Evolutionary conservation across 768 basidiomycete genomes (phyloP), one percentile per base, ranked within the genome.

Genomic region (Hypholoma sublateritium): DNA sequence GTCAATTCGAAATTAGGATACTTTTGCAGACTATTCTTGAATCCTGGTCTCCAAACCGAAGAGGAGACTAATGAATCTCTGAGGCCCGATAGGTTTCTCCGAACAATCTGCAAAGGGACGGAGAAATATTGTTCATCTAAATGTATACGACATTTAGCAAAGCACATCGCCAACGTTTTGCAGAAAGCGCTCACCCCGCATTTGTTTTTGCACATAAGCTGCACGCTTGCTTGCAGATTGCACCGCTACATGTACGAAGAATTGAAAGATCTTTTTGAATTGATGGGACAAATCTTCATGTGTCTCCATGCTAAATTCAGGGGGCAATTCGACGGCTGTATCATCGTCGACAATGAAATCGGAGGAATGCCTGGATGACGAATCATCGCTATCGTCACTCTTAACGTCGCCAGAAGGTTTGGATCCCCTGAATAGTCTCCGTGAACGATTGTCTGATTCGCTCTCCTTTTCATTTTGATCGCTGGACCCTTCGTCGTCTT

Each of bases 191-290:
- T 55, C 56, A 86, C 88, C 77, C 70, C 79, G 75, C 55, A 85
- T 70, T 50, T 76, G 77, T 19, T 74, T 61, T 58, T 80, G 67
- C 81, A 89, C 83, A 63, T 84, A 87, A 5, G 70, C 62, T 46
- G 72, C 74, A 17, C 91, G 77, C 45, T 85, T 76, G 3, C 68
- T 70, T 16, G 76, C 68, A 5, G 82, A 77, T 32, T 76, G 82
- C 28, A 91, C 85, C 36, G 89, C 88, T 41, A 95, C 74, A 62
- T 94, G 86, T 12, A 94, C 89, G 60, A 94, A 90, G 25, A 94
- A 81, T 66, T 96, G 93, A 62, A 91, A 93, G 43, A 94, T 79
- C 37, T 89, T 86, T 72, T 93, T 94, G 81, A 93, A 93, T 59
- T 93, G 89, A 59, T 88, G 82, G 13, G 81, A 74, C 17, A 89